phyloP scores from a whole-genome alignment of 441 rosid genomes.

The Sinapis alba region DNA sequence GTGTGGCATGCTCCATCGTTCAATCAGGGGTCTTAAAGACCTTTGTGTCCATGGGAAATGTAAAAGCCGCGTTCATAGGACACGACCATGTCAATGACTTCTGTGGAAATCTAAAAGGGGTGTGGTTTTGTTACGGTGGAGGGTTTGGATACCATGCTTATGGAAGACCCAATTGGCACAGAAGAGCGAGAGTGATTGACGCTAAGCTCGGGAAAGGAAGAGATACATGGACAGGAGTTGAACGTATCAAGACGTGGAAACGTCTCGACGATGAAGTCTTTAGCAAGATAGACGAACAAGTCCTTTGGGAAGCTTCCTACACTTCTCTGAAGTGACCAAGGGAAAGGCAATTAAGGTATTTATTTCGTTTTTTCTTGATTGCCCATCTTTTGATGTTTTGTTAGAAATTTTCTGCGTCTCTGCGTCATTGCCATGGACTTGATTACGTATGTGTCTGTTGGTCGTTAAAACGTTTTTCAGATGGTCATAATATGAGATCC shows the following conservation, averaged over 20 bases:
- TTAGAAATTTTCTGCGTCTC: conserved; percentile 9
- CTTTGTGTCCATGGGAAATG: conserved; percentile 70
- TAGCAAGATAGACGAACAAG: conserved; percentile 74
- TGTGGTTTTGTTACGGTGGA: conserved; percentile 95
- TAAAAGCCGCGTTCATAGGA: conserved; percentile 85
- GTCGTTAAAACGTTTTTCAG: conserved; percentile 33
- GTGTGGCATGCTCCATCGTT: background rate
- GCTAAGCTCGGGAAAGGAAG: conserved; percentile 62
- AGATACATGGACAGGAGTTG: conserved; percentile 66
- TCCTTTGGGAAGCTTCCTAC: conserved; percentile 59
- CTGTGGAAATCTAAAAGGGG: conserved; percentile 73
- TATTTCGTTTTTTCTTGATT: background rate
- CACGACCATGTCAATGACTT: conserved; percentile 90
- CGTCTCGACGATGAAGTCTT: conserved; percentile 71
- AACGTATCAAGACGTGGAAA: conserved; percentile 72
- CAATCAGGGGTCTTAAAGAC: conserved; percentile 46
- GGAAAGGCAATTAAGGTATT: background rate
- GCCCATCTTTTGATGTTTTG: conserved; percentile 8
- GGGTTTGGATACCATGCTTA: conserved; percentile 94
- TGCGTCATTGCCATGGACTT: background rate
- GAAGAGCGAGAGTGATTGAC: conserved; percentile 70
- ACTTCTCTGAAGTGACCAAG: conserved; percentile 10
- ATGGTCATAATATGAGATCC: conserved; percentile 5
- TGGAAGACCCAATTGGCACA: conserved; percentile 69
- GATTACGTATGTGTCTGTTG: background rate